Base-by-base conservation (phyloP, 768 basidiomycete genomes). In the Trametes cubensis region DNA sequence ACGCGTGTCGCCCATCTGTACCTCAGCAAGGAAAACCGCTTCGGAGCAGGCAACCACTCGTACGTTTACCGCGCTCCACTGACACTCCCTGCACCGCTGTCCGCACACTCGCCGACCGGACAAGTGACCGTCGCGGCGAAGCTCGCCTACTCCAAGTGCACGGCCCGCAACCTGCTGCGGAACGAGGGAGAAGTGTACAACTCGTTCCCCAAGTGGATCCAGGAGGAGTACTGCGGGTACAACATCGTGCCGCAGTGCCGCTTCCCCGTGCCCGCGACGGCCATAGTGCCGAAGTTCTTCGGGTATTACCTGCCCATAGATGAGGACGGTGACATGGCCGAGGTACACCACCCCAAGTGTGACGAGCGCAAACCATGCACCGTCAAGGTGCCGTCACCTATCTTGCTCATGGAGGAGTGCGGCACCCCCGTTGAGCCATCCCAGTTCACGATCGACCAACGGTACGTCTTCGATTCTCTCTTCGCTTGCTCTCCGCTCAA, bases 251-350 rank as follows among this genome's bases (percentile, higher is more conserved):
- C 64, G 17, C 80, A 81, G 13, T 57, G 83, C 6, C 72, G 73
- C 26, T 66, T 78, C 63, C 80, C 83, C 0, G 77, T 80, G 0
- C 82, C 83, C 3, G 73, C 81, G 5, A 73, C 76, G 5, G 78
- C 87, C 0, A 52, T 87, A 45, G 81, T 85, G 3, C 87, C 87
- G 0, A 85, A 86, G 68, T 88, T 82, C 70, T 88, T 83, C 64
- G 87, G 88, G 2, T 85, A 83, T 69, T 88, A 87, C 65, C 70
- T 64, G 0, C 76, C 76, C 0, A 51, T 62, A 2, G 40, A 56
- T 2, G 66, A 70, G 14, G 42, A 52, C n/a, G 60, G 60, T 6
- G 34, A 55, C 3, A 38, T 47, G 28, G 25, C 18, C 13, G 25
- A 55, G 38, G 14, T 60, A 10, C n/a, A 41, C 40, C 30, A 51